Evolutionary conservation across 306 rosid genomes (phyloP).

Genomic region (Acacia crassicarpa): DNA sequence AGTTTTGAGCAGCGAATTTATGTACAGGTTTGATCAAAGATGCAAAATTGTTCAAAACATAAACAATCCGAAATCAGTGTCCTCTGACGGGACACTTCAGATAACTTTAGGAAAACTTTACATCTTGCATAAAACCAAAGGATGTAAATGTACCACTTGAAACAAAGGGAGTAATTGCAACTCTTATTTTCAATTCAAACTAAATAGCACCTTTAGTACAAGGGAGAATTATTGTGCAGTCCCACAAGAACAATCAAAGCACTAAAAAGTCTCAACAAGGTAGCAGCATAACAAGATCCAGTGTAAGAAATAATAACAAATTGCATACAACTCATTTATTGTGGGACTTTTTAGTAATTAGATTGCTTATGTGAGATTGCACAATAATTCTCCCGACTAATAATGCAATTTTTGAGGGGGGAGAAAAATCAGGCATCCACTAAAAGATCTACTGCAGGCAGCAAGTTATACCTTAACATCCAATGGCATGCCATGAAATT

Average conservation of each 20-base stretch:
- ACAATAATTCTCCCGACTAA: neutral
- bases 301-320: too few species aligned
- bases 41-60: neutral
- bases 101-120: neutral
- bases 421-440: neutral
- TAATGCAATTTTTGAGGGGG: too few species aligned
- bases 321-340: too few species aligned
- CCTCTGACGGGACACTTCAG: neutral
- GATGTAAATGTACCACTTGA: neutral
- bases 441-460: neutral
- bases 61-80: neutral
- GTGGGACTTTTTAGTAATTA: too few species aligned
- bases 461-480: slow-evolving; percentile 68
- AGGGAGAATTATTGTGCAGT: neutral
- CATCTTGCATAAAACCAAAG: neutral
- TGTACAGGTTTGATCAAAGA: neutral
- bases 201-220: neutral
- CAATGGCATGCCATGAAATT: slow-evolving; percentile 95
- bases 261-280: too few species aligned
- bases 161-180: neutral
- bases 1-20: neutral
- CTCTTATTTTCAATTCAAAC: neutral
- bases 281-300: too few species aligned
- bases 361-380: too few species aligned
- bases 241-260: too few species aligned